A percentile compares a stretch with the other conserved stretches of the same genome.
These are phyloP conservation scores for Cardamine resedifolia DNA, from an alignment of 345 rosid genomes.

Conservation along the genomic window DNA sequence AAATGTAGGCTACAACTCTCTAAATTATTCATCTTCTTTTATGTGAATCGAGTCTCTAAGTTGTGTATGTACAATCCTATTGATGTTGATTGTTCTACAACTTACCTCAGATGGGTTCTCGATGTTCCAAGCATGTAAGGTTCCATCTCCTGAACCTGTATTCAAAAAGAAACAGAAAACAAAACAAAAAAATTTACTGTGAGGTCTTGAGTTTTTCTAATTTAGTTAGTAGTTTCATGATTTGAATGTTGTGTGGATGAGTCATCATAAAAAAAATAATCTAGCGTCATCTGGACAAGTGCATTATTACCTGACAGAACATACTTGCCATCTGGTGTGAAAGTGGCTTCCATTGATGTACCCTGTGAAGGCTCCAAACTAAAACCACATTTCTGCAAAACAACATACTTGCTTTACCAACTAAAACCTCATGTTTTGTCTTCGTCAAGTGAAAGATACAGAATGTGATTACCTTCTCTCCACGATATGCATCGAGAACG, in stretches of 20 bases:
- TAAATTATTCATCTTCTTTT: background rate
- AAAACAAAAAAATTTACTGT: too few species aligned
- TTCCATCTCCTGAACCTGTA: conserved; percentile 94
- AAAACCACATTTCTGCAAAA: conserved; percentile 81
- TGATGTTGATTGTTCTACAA: background rate
- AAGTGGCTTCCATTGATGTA: conserved; percentile 77
- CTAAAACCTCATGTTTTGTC: background rate
- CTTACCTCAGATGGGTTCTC: conserved; percentile 71
- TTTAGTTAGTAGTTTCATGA: background rate
- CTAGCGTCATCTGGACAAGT: conserved; percentile 2
- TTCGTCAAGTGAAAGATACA: conserved; percentile 4
- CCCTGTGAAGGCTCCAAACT: conserved; percentile 88
- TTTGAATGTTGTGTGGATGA: background rate
- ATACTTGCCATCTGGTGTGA: conserved; percentile 96
- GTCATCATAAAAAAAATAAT: background rate
- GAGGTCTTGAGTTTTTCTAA: background rate
- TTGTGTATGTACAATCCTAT: conserved; percentile 1
- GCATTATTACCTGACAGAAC: conserved; percentile 76
- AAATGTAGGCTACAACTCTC: background rate
- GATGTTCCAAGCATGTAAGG: conserved; percentile 88
- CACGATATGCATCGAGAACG: conserved; percentile 92
- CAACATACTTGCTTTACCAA: conserved; percentile 9
- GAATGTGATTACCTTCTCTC: conserved; percentile 73
- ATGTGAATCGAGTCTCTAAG: background rate
- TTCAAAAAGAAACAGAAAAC: conserved; percentile 7